Evolutionary conservation across 129 eudicot genomes (phyloP), one percentile per base, ranked within the genome.

Genomic region (Tagetes erecta): DNA sequence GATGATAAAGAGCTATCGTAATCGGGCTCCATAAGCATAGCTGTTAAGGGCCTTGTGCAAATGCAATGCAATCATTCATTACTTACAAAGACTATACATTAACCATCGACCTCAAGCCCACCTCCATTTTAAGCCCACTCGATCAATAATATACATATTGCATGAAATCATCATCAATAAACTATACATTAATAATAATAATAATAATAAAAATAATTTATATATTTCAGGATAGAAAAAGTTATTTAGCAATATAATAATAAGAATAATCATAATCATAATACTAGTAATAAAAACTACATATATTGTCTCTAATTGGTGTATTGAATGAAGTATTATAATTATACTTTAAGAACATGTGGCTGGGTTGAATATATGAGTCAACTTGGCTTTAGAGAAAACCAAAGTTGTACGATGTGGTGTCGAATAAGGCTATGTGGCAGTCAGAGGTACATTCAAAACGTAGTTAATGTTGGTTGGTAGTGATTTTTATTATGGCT

Each of bases 1-100:
- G 70, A 27, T 36, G 3, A 62, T 62, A 12, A 62, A 62, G 31
- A 62, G 31, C 45, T 36, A 62, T 35, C 30, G 4, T 62, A 62
- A 62, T 62, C 33, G 69, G 50, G 47, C 70, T 64, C 70, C 70
- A 64, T 39, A 64, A 38, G 40, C 70, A 39, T 64, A 64, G 69
- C 69, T 64, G 50, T 64, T 64, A 11, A 37, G 27, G 27, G 27
- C 27, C 27, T 20, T 20, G 27, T 20, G 27, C 27, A 20, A 20
- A 20, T 20, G 27, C 27, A 20, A 20, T 53, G 33, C 8, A 58
- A 57, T 34, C 20, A 59, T 59, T 59, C 42, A 59, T 34, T 35
- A 39, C 34, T 39, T n/a, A 64, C 36, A 64, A 64, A 1, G 70
- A 64, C 70, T 64, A 20, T 20, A 20, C 27, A 20, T 20, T 64